Evolutionary conservation across 352 stramenopile genomes (phyloP).

Genomic region (Phytophthora uliginosa): DNA sequence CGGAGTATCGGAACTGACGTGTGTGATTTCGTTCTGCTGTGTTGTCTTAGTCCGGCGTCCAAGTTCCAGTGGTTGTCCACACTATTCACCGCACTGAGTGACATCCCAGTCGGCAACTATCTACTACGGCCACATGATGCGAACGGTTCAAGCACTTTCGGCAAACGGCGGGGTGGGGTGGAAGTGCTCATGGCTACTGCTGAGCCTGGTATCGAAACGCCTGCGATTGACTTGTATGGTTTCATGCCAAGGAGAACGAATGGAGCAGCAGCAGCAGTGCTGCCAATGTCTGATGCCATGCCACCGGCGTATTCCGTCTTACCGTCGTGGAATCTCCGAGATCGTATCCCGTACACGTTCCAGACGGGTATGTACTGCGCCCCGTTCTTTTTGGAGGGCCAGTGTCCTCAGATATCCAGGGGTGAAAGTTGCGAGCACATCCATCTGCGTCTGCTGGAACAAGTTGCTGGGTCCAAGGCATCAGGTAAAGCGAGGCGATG

Average conservation of each 20-base stretch:
- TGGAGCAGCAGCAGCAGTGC: neutral
- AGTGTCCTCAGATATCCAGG: conserved; percentile 46
- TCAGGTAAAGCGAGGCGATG: conserved; percentile 23
- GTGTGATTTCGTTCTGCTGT: neutral
- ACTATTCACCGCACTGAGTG: conserved; percentile 39
- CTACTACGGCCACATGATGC: conserved; percentile 34
- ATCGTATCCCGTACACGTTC: conserved; percentile 70
- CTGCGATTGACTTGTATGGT: conserved; percentile 52
- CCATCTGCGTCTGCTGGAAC: conserved; percentile 43
- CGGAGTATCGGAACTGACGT: neutral
- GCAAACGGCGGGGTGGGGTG: conserved; percentile 21
- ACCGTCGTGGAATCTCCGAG: conserved; percentile 46
- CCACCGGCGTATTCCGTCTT: neutral
- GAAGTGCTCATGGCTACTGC: conserved; percentile 38
- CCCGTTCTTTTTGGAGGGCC: conserved; percentile 54
- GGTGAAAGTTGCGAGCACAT: conserved; percentile 50
- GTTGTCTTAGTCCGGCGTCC: conserved; percentile 36
- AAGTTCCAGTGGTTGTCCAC: conserved; percentile 50
- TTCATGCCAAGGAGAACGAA: conserved; percentile 38
- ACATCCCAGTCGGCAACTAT: conserved; percentile 51
- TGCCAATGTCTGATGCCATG: conserved; percentile 21
- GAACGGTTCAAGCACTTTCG: conserved; percentile 24
- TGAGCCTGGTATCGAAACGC: conserved; percentile 5
- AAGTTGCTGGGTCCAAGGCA: conserved; percentile 7
- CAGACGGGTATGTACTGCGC: conserved; percentile 64